Conservation (phyloP, 345 rosid genomes). For the Arabis alpina region DNA sequence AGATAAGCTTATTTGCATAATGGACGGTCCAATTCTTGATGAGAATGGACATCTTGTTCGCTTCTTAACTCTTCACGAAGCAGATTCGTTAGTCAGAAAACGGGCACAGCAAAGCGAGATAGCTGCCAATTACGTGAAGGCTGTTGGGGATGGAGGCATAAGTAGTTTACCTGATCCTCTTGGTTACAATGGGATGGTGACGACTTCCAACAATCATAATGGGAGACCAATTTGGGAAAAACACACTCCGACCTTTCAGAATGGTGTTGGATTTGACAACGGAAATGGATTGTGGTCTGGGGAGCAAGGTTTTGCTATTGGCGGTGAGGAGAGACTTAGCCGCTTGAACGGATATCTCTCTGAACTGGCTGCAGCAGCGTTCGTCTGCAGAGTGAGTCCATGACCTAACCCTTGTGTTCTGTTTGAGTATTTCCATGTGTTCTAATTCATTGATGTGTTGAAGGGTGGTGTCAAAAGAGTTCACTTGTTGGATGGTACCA, state of each 20-base stretch:
- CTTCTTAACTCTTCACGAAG: conserved; percentile 89
- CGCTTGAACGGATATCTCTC: conserved; percentile 78
- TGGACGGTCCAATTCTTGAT: conserved; percentile 90
- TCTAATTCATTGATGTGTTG: conserved; percentile 8
- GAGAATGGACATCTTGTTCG: conserved; percentile 83
- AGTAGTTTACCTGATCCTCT: conserved; percentile 43
- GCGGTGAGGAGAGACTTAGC: conserved; percentile 86
- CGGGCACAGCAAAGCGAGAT: conserved; percentile 89
- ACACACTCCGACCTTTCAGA: conserved; percentile 60
- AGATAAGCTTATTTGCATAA: conserved; percentile 89
- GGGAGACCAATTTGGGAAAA: conserved; percentile 49
- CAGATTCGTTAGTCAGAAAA: conserved; percentile 79
- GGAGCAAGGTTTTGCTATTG: conserved; percentile 97
- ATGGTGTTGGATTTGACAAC: conserved; percentile 89
- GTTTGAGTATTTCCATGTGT: background rate
- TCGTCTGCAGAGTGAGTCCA: conserved; percentile 82
- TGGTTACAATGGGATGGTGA: conserved; percentile 52
- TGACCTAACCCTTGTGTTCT: background rate
- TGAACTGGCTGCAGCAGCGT: conserved; percentile 95
- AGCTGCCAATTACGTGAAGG: conserved; percentile 89
- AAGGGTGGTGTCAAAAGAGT: conserved; percentile 97
- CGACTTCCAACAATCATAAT: conserved; percentile 44
- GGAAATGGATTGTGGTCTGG: conserved; percentile 82
- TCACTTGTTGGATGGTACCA: conserved; percentile 93
- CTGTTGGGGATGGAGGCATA: conserved; percentile 63